Evolutionary conservation across 495 filamentous ascomycete genomes (phyloP).

Genomic region (Aspergillus leporis): DNA sequence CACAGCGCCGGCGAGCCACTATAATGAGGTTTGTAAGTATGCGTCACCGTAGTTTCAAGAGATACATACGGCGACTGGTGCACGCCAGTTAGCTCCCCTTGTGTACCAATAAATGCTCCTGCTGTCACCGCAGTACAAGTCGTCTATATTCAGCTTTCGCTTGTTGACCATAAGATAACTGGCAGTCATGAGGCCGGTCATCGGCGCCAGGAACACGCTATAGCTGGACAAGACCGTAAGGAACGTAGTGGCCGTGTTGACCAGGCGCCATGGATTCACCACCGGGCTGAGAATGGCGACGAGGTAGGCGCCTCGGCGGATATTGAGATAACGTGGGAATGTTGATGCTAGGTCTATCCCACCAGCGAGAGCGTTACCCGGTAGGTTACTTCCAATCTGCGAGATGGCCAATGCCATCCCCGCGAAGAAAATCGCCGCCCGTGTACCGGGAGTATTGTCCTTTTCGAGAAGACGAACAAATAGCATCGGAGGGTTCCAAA

Average conservation of each 20-base stretch:
- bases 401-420: constrained; percentile 2
- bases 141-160: neutral
- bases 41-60: no score
- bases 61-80: no score
- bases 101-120: neutral
- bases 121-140: no score
- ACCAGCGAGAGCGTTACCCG: constrained; percentile 5
- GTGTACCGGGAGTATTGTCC: neutral
- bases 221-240: constrained; percentile 6
- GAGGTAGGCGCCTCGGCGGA: neutral
- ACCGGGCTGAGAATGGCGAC: neutral
- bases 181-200: constrained; percentile 2
- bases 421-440: constrained; percentile 5
- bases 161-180: constrained; percentile 1
- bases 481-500: constrained; percentile 4
- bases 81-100: no score
- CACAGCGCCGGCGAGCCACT: no score
- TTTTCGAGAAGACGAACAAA: neutral
- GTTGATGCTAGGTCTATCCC: constrained; percentile 5
- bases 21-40: no score
- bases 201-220: constrained; percentile 3
- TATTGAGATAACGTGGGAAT: constrained; percentile 6
- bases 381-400: neutral
- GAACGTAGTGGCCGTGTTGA: constrained; percentile 3
- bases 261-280: constrained; percentile 6